Evolutionary conservation across 129 eudicot species (phyloP).

Genomic region (Arctium minus): DNA sequence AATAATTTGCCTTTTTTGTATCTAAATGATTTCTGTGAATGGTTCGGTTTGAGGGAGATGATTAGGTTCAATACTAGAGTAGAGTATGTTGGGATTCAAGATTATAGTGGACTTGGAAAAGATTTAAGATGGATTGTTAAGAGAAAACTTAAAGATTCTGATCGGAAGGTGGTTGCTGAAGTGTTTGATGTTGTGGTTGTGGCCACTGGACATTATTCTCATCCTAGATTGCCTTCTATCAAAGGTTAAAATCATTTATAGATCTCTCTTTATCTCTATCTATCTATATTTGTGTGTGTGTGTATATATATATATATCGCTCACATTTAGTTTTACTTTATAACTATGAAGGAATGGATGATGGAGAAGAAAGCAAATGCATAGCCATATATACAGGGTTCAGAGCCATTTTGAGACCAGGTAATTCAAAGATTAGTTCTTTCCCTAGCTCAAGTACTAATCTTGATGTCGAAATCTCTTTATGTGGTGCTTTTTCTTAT

Average conservation of each 20-base stretch:
- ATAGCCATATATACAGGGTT: too few relatives aligned
- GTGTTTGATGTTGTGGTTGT: conserved; percentile 87
- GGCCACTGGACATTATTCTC: conserved; percentile 86
- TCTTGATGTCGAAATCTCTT: too few relatives aligned
- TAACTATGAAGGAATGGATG: too few relatives aligned
- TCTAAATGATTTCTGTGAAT: conserved; percentile 63
- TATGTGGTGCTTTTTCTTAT: too few relatives aligned
- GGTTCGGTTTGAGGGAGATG: conserved; percentile 41
- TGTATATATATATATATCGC: background rate
- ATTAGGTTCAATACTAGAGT: conserved; percentile 42
- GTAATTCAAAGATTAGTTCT: too few relatives aligned
- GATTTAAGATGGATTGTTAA: conserved; percentile 68
- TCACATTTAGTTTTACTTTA: too few relatives aligned
- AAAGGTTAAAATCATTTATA: conserved; percentile 43
- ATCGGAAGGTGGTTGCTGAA: conserved; percentile 47
- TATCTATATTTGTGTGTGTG: too few relatives aligned
- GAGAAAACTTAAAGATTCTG: conserved; percentile 42
- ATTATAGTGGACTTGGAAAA: conserved; percentile 33
- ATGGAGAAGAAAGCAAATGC: too few relatives aligned
- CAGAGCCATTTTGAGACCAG: too few relatives aligned
- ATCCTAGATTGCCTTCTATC: conserved; percentile 73
- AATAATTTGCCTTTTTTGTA: conserved; percentile 22
- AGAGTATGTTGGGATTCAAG: conserved; percentile 69
- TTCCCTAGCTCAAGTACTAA: too few relatives aligned
- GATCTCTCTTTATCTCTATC: background rate